Conservation (phyloP, 1,139 yeast species). For the Geotrichum histeridarum region DNA sequence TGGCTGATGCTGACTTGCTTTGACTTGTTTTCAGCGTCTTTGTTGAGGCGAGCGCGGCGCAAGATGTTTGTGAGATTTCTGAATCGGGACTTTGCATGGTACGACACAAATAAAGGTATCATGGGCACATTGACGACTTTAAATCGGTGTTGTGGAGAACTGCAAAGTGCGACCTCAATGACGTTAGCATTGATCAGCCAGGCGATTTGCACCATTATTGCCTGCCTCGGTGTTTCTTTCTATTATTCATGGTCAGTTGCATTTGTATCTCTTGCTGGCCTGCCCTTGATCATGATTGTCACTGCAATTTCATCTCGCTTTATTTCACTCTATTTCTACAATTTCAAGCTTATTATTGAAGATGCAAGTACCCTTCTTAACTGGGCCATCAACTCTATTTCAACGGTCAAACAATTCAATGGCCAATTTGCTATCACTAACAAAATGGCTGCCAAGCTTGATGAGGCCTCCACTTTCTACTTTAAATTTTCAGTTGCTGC, state of each 20-base stretch:
- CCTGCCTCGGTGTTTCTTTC: constrained; percentile 63
- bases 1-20: constrained; percentile 59
- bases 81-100: constrained; percentile 40
- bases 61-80: constrained; percentile 37
- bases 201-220: constrained; percentile 48
- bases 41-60: constrained; percentile 54
- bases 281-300: constrained; percentile 58
- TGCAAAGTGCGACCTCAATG: constrained; percentile 65
- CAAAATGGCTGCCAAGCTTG: constrained; percentile 43
- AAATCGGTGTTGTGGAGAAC: constrained; percentile 65
- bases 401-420: constrained; percentile 57
- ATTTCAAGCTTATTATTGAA: constrained; percentile 55
- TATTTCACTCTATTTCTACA: constrained; percentile 47
- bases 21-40: constrained; percentile 70
- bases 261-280: constrained; percentile 59
- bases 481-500: constrained; percentile 46
- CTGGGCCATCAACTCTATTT: constrained; percentile 63
- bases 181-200: constrained; percentile 55
- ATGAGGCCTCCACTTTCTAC: constrained; percentile 47
- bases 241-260: constrained; percentile 82
- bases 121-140: constrained; percentile 62
- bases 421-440: constrained; percentile 51
- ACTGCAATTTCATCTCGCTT: constrained; percentile 50
- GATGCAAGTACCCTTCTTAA: constrained; percentile 57
- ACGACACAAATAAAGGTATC: constrained; percentile 44